phyloP scores from a whole-genome alignment of 768 basidiomycete species.

The Suillus subaureus region DNA sequence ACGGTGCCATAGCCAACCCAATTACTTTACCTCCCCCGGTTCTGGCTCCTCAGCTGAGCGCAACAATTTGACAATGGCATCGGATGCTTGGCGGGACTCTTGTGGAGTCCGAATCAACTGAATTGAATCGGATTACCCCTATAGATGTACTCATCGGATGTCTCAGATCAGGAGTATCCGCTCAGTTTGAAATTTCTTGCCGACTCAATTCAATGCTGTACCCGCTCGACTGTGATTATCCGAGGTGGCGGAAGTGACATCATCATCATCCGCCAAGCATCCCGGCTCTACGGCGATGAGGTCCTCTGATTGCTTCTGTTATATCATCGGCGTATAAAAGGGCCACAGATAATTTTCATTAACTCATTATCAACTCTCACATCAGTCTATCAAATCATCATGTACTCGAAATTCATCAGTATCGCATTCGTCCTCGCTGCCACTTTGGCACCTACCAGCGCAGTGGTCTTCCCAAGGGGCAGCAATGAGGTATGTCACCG shows the following conservation, averaged over 20 bases:
- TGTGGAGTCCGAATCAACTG: too few species aligned
- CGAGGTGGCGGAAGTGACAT: too few species aligned
- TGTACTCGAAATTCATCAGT: slow-evolving; percentile 5
- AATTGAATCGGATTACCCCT: too few species aligned
- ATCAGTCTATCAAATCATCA: not conserved
- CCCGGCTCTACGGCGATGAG: not conserved
- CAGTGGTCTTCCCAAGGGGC: not conserved
- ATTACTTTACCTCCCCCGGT: not conserved
- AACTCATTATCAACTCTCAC: not conserved
- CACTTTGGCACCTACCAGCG: not conserved
- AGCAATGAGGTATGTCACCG: not conserved
- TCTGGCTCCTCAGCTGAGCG: too few species aligned
- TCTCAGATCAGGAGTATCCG: too few species aligned
- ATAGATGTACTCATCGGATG: too few species aligned
- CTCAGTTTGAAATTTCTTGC: too few species aligned
- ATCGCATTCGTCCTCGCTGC: slow-evolving; percentile 1
- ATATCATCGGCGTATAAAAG: slow-evolving; percentile 1
- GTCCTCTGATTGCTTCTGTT: too few species aligned
- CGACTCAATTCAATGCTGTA: too few species aligned
- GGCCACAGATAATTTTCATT: not conserved
- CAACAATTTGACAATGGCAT: too few species aligned
- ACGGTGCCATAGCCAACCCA: not conserved
- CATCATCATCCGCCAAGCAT: not conserved
- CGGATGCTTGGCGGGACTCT: too few species aligned
- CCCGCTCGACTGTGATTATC: too few species aligned